Evolutionary conservation across 2,329 filamentous ascomycete genomes (phyloP).

Genomic region (Pseudohalonectria lignicola): DNA sequence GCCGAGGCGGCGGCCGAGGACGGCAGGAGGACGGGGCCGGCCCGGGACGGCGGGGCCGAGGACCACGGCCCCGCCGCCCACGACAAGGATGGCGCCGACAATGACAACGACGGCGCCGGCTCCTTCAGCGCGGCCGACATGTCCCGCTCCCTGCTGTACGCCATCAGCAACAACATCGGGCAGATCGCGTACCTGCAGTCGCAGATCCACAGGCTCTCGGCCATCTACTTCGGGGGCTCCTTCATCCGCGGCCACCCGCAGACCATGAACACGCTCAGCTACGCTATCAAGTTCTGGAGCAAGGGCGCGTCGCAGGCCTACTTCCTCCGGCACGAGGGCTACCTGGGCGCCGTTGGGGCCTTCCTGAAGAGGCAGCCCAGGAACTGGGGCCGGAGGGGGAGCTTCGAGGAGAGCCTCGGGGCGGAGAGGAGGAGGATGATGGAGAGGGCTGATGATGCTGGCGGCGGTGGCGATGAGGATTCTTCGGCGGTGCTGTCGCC

Average conservation of each 20-base stretch:
- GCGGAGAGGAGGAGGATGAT: conserved; percentile 4
- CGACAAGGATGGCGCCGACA: neutral
- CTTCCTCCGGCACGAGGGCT: conserved; percentile 91
- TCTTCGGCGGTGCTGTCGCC: too few relatives aligned
- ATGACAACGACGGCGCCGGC: conserved; percentile 15
- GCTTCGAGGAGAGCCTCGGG: conserved; percentile 44
- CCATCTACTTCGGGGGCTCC: conserved; percentile 95
- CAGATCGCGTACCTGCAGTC: conserved; percentile 97
- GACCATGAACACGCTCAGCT: conserved; percentile 95
- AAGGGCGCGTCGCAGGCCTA: conserved; percentile 91
- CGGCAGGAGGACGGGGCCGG: conserved; percentile 35
- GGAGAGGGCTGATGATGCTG: conserved; percentile 1
- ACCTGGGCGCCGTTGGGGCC: conserved; percentile 85
- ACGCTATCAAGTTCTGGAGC: conserved; percentile 94
- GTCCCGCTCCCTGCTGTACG: conserved; percentile 82
- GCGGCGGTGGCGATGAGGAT: neutral
- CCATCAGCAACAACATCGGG: conserved; percentile 95
- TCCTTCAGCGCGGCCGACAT: conserved; percentile 77
- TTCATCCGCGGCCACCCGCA: conserved; percentile 95
- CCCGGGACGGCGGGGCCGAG: neutral
- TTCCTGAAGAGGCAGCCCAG: conserved; percentile 84
- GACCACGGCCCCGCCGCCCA: neutral
- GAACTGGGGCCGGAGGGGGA: conserved; percentile 82
- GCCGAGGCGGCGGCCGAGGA: conserved; percentile 74
- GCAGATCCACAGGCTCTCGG: conserved; percentile 79